These are phyloP conservation scores for Penicillium sp. DNA, from an alignment of 2,329 filamentous ascomycete genomes.

Conservation along the genomic window DNA sequence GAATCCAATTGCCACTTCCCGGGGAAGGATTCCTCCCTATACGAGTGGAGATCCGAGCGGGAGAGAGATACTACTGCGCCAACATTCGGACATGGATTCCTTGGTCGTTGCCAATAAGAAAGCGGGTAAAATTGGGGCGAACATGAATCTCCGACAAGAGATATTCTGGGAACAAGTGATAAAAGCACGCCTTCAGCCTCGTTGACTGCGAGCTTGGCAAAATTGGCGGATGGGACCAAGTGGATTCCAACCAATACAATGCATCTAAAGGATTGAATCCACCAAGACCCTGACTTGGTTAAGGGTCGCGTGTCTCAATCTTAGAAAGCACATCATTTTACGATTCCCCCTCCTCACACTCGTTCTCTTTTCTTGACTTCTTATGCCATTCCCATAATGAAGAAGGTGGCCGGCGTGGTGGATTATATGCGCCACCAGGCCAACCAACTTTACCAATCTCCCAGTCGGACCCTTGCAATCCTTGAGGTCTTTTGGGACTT, in stretches of 20 bases:
- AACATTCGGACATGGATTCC: not conserved
- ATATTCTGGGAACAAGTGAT: not conserved
- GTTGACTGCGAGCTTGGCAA: not conserved
- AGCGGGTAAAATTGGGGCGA: not conserved
- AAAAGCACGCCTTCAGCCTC: not conserved
- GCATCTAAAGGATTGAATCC: not conserved
- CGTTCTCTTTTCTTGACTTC: not conserved
- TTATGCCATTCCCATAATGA: slow-evolving; percentile 1
- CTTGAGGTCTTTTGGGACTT: slow-evolving; percentile 28
- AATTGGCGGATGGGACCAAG: not conserved
- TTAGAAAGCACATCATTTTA: not conserved
- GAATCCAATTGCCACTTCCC: not conserved
- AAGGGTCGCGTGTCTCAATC: slow-evolving; percentile 1
- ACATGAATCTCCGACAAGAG: not conserved
- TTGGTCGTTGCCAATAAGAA: not conserved
- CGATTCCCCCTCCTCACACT: not conserved
- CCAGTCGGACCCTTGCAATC: slow-evolving; percentile 8
- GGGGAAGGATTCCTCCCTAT: not conserved
- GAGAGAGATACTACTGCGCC: not conserved
- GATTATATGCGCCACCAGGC: slow-evolving; percentile 7
- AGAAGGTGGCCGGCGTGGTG: slow-evolving; percentile 7
- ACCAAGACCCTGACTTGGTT: not conserved
- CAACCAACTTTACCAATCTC: slow-evolving; percentile 10
- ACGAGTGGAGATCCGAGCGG: slow-evolving; percentile 1
- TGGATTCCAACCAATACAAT: not conserved